These are phyloP conservation scores for Aspergillus cejpii DNA, from an alignment of 2,329 filamentous ascomycete species.

Conservation along the genomic window DNA sequence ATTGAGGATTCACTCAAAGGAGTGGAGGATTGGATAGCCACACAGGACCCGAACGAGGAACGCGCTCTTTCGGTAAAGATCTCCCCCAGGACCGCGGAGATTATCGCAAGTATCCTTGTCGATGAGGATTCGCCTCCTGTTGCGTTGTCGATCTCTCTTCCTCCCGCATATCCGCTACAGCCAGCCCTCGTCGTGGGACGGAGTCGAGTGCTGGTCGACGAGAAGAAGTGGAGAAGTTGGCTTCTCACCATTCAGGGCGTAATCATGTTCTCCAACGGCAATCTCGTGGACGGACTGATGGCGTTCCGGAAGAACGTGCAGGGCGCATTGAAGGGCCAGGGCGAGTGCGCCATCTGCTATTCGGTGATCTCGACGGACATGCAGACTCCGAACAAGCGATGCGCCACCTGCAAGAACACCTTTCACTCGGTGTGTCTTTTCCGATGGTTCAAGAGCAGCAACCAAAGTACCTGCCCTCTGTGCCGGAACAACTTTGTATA, in stretches of 20 bases:
- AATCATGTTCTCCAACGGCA: constrained; percentile 87
- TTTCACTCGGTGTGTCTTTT: constrained; percentile 89
- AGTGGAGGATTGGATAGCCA: constrained; percentile 38
- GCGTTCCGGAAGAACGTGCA: constrained; percentile 83
- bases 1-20: constrained; percentile 36
- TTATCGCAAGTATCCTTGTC: constrained; percentile 76
- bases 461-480: constrained; percentile 82
- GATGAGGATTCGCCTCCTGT: constrained; percentile 83
- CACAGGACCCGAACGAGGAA: constrained; percentile 47
- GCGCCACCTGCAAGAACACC: constrained; percentile 83
- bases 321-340: constrained; percentile 83
- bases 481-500: constrained; percentile 82
- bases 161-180: constrained; percentile 74
- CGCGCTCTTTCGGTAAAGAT: constrained; percentile 60
- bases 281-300: constrained; percentile 75
- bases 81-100: constrained; percentile 63
- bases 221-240: constrained; percentile 91
- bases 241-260: constrained; percentile 81
- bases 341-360: constrained; percentile 95
- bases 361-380: constrained; percentile 84
- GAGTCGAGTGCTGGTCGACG: constrained; percentile 77
- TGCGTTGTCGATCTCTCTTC: constrained; percentile 71
- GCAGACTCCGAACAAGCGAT: constrained; percentile 85
- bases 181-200: constrained; percentile 68
- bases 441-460: constrained; percentile 95